These are phyloP conservation scores for Penicillium waksmanii DNA, from an alignment of 495 filamentous ascomycete genomes.

Conservation along the genomic window DNA sequence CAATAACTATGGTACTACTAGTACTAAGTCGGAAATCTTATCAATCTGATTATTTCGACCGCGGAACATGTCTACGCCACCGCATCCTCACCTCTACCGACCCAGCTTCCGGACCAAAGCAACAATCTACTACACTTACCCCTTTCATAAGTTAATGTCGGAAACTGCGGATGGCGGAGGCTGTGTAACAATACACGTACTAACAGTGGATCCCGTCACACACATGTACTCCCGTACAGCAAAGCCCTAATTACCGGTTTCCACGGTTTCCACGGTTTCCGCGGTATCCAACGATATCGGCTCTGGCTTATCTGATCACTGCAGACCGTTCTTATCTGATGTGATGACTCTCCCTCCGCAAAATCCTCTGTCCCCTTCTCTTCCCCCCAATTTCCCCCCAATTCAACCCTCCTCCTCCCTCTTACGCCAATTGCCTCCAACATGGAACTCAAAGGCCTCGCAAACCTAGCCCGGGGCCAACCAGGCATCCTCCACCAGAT, in stretches of 20 bases:
- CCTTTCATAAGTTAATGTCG: not conserved
- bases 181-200: constrained; percentile 8
- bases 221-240: not conserved
- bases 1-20: too few species aligned
- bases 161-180: not conserved
- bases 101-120: too few species aligned
- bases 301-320: constrained; percentile 12
- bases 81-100: too few species aligned
- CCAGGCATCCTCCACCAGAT: constrained; percentile 34
- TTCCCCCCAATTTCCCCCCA: not conserved
- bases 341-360: constrained; percentile 16
- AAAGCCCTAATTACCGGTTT: constrained; percentile 12
- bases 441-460: constrained; percentile 30
- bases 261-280: not conserved
- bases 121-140: not conserved
- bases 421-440: constrained; percentile 4
- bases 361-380: not conserved
- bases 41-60: too few species aligned
- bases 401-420: not conserved
- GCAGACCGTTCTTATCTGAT: constrained; percentile 30
- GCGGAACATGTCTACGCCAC: too few species aligned
- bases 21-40: too few species aligned
- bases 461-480: constrained; percentile 26
- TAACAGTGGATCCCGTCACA: not conserved
- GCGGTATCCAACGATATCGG: not conserved